Evolutionary conservation across 2,329 filamentous ascomycete species (phyloP), one percentile per base, ranked within the genome.

Genomic region (Emydomyces testavorans): DNA sequence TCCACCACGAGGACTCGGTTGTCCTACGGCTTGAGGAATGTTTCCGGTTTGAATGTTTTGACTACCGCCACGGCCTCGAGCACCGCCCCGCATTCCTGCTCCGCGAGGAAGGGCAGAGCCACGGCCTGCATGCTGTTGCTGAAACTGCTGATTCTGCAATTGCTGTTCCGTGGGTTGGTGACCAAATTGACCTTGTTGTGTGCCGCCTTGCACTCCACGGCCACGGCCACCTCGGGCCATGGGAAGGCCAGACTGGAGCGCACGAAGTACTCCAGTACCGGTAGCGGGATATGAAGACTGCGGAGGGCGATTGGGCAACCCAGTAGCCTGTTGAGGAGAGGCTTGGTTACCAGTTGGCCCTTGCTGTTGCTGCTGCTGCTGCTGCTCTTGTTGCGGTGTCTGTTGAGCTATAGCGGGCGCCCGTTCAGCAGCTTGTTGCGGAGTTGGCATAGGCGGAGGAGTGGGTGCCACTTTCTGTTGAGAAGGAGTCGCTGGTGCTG

Each of bases 211-310:
- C 36, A 60, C 59, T 7, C 36, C 43, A 26, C 40, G 40, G 15
- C 50, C 52, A 32, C 68, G 63, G 11, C 63, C 65, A 26, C 68
- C 59, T 41, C 66, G 60, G 16, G 67, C 68, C 53, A 73, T 53
- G 18, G 69, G 69, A 29, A 72, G 60, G 3, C 65, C 68, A 4
- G 69, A 71, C 41, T 70, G 67, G 37, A 69, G 56, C 35, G 65
- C 62, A 58, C 67, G 54, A 51, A 68, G 56, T 58, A 68, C 65
- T 52, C 66, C 63, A 53, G 66, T 60, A 52, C 65, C 58, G 57
- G 63, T 62, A 51, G 67, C 63, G 26, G 57, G 57, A 20, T 55
- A 48, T 20, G 44, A 42, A 34, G 50, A 18, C 13, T 56, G 55
- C 18, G 52, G 55, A 16, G 55, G 50, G 32, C 55, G 46, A 51